Evolutionary conservation across 768 basidiomycete genomes (phyloP), one percentile per base, ranked within the genome.

Genomic region (Exidia glandulosa): DNA sequence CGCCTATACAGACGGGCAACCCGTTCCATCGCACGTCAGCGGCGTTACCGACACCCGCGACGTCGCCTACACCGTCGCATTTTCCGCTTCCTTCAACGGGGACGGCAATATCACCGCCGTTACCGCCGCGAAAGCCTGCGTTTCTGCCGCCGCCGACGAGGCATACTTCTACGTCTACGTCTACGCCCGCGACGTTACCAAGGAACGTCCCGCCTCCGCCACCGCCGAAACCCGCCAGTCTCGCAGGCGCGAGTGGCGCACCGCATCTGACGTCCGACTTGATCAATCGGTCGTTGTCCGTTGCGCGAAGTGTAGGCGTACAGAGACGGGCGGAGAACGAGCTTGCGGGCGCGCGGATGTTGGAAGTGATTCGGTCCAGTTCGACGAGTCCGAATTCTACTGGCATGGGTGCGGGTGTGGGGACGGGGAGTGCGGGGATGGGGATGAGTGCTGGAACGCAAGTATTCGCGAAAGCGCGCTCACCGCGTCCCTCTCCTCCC

Each of bases 141-240:
- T 54, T 54, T 29, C 50, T 31, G 27, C 50, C 50, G 30, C 50
- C 50, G 9, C 50, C 50, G 50, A 23, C 14, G 25, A 23, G 25
- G 25, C 25, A 27, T 7, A 14, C 50, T 25, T 19, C 30, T 14
- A n/a, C 50, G 9, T n/a, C 50, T 7, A 4, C 50, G 10, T 54
- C 50, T 14, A 29, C 50, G 9, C 25, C 27, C 10, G 30, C 25
- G 2, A 54, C 25, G 7, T 7, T 54, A 7, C 19, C 25, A 32
- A 88, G 88, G 9, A 81, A 85, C 3, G 75, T 87, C 56, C 77
- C 79, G 31, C 87, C 88, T 63, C 73, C 89, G 10, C 84, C 77
- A 25, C 74, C 89, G 6, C 78, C 81, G 16, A 66, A 68, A 14
- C 62, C 78, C 77, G 62, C 71, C 10, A 54, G 30, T 54, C 19